A percentile compares a stretch with the other conserved stretches of the same genome.
Evolutionary conservation across 192 early-diverging fungal genomes (phyloP).

Genomic region (Phlyctochytrium planicorne): DNA sequence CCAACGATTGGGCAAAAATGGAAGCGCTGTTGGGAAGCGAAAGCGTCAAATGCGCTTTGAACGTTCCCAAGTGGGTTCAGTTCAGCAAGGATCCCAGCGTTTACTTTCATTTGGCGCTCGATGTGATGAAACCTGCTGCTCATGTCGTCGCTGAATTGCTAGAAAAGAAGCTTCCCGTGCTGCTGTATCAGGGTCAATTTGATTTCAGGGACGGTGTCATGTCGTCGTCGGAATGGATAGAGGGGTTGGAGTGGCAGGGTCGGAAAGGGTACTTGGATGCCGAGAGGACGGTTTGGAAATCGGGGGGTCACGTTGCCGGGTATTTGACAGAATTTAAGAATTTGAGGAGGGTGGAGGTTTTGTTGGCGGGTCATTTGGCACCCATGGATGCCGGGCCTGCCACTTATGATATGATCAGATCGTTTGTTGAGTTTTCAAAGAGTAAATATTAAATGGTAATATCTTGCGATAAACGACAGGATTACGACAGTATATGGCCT

Average conservation of each 20-base stretch:
- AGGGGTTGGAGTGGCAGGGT: slow-evolving; percentile 54
- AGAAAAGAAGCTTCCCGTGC: background rate
- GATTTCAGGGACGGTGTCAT: slow-evolving; percentile 79
- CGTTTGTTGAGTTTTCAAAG: slow-evolving; percentile 44
- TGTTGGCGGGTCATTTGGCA: slow-evolving; percentile 74
- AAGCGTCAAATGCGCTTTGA: slow-evolving; percentile 55
- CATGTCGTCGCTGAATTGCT: slow-evolving; percentile 58
- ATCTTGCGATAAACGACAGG: too few species aligned
- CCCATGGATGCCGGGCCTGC: slow-evolving; percentile 62
- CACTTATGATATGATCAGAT: slow-evolving; percentile 41
- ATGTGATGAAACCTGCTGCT: slow-evolving; percentile 67
- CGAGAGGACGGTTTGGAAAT: slow-evolving; percentile 35
- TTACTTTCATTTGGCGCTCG: slow-evolving; percentile 45
- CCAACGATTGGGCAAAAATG: slow-evolving; percentile 64
- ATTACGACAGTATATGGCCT: too few species aligned
- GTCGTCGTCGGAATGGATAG: slow-evolving; percentile 69
- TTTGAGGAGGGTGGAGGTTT: slow-evolving; percentile 56
- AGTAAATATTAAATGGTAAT: too few species aligned
- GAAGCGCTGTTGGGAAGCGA: slow-evolving; percentile 57
- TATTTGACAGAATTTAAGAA: slow-evolving; percentile 56
- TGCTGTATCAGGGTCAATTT: slow-evolving; percentile 68
- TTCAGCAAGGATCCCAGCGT: slow-evolving; percentile 57
- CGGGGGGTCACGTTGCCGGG: slow-evolving; percentile 42
- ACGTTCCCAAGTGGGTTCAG: slow-evolving; percentile 48
- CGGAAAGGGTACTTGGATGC: slow-evolving; percentile 45